phyloP scores from a whole-genome alignment of 176 grass and related monocot species.

The Oryza rufipogon region DNA sequence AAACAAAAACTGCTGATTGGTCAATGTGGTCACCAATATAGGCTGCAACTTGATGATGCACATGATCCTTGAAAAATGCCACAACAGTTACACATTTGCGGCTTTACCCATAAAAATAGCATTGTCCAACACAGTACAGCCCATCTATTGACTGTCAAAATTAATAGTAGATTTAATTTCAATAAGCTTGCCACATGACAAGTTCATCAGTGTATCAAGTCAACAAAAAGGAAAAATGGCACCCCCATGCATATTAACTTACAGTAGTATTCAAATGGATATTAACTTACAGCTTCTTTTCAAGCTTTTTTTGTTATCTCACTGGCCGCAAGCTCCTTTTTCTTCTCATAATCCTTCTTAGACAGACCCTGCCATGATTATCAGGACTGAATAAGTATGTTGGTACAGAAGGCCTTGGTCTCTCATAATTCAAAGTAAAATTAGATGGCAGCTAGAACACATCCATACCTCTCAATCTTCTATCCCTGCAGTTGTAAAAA shows the following conservation, averaged over 20 bases:
- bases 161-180: conserved; percentile 17
- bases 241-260: conserved; percentile 39
- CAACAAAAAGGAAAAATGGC: neutral
- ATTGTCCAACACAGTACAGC: conserved; percentile 85
- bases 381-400: conserved; percentile 6
- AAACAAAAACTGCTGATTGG: too few relatives aligned
- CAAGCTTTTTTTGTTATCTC: conserved; percentile 79
- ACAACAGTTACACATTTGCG: conserved; percentile 71
- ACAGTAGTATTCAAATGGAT: conserved; percentile 98
- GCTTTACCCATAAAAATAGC: conserved; percentile 83
- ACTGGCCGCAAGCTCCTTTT: conserved; percentile 73
- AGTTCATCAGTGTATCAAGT: neutral
- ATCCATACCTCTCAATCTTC: conserved; percentile 43
- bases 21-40: too few relatives aligned
- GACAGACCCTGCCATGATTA: conserved; percentile 57
- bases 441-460: neutral
- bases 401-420: neutral
- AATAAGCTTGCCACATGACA: conserved; percentile 17
- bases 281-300: conserved; percentile 59
- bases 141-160: conserved; percentile 77
- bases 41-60: conserved; percentile 86
- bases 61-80: conserved; percentile 87
- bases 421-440: neutral
- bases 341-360: conserved; percentile 83
- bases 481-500: conserved; percentile 67